These are phyloP conservation scores for Incumbomyces lentus DNA, from an alignment of 2,329 filamentous ascomycete genomes.

Conservation along the genomic window DNA sequence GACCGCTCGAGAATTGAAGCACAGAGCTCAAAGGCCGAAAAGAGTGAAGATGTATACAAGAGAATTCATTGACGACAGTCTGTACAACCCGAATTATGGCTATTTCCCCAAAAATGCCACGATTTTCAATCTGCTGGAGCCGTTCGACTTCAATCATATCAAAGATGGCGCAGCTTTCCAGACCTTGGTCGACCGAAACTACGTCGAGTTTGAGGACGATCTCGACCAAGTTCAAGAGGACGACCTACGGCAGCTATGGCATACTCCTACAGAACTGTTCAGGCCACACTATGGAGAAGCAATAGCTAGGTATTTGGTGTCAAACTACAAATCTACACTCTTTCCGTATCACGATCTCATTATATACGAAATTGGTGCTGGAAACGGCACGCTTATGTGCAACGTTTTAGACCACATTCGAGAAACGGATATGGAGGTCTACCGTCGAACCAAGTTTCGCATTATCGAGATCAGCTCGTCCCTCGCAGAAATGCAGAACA, in stretches of 20 bases:
- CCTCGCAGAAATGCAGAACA: slow-evolving; percentile 65
- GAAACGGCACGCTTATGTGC: slow-evolving; percentile 93
- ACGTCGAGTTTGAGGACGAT: slow-evolving; percentile 79
- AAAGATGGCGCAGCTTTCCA: slow-evolving; percentile 81
- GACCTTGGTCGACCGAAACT: slow-evolving; percentile 62
- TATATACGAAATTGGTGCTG: slow-evolving; percentile 98
- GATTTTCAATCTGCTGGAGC: slow-evolving; percentile 85
- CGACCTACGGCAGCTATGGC: slow-evolving; percentile 85
- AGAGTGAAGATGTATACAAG: slow-evolving; percentile 94
- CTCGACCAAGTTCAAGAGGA: slow-evolving; percentile 64
- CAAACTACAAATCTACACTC: slow-evolving; percentile 87
- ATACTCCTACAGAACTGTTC: slow-evolving; percentile 96
- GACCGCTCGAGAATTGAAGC: slow-evolving; percentile 67
- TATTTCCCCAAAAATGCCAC: slow-evolving; percentile 96
- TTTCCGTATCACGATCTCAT: slow-evolving; percentile 95
- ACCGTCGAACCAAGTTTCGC: slow-evolving; percentile 83
- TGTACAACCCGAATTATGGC: slow-evolving; percentile 90
- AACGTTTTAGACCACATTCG: slow-evolving; percentile 97
- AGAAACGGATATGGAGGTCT: slow-evolving; percentile 78
- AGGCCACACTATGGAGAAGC: slow-evolving; percentile 94
- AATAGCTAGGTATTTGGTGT: slow-evolving; percentile 87
- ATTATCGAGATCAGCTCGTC: slow-evolving; percentile 89
- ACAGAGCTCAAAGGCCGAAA: slow-evolving; percentile 63
- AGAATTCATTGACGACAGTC: slow-evolving; percentile 94
- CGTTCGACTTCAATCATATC: slow-evolving; percentile 76